Conservation (phyloP, 2,329 filamentous ascomycete species). For the Ceratocystis eucalypticola region DNA sequence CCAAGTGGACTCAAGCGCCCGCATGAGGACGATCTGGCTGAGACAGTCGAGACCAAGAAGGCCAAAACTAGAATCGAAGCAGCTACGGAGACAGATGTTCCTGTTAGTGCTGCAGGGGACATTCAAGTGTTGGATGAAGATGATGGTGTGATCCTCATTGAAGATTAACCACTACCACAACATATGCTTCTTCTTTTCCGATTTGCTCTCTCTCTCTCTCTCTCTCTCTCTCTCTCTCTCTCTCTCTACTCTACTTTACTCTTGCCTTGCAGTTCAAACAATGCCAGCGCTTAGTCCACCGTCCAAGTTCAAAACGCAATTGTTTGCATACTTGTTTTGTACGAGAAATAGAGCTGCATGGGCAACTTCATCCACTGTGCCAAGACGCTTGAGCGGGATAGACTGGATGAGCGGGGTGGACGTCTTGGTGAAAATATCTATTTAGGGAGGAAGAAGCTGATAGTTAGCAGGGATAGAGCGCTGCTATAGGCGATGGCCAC, state of each 20-base stretch:
- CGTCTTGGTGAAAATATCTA: constrained; percentile 11
- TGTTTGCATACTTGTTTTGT: constrained; percentile 70
- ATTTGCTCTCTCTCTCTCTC: neutral
- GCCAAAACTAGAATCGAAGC: constrained; percentile 27
- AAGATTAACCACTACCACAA: constrained; percentile 22
- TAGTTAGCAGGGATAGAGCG: neutral
- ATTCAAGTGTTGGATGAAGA: constrained; percentile 23
- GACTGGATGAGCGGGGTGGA: constrained; percentile 3
- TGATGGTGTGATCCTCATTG: constrained; percentile 35
- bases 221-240: neutral
- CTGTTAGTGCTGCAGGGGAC: constrained; percentile 20
- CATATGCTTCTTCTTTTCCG: neutral
- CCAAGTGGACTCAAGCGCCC: constrained; percentile 32
- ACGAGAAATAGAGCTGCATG: constrained; percentile 68
- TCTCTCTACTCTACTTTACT: neutral
- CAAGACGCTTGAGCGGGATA: constrained; percentile 42
- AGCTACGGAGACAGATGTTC: neutral
- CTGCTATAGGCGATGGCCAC: neutral
- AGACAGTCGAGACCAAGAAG: constrained; percentile 34
- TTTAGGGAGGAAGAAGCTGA: too few species aligned
- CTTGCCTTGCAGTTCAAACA: constrained; percentile 21
- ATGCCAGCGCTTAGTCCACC: constrained; percentile 62
- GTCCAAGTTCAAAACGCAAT: constrained; percentile 74
- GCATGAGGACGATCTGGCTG: constrained; percentile 24
- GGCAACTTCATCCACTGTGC: constrained; percentile 58